Evolutionary conservation across 148 eudicot species (phyloP).

Genomic region (Suaeda aralocaspica): DNA sequence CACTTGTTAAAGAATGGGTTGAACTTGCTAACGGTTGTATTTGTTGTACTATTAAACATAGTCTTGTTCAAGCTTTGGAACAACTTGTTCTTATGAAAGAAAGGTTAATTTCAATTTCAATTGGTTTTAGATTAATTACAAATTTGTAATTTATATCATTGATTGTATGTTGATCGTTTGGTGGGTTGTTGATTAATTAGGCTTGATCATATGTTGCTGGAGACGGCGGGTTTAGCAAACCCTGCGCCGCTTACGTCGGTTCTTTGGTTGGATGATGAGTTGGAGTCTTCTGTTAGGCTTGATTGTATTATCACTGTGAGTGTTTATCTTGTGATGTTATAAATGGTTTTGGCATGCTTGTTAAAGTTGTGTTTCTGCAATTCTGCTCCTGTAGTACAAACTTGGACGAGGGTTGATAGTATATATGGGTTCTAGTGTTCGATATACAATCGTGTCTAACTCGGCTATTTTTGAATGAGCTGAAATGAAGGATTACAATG

Average conservation of each 20-base stretch:
- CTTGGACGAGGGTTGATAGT: too few relatives aligned
- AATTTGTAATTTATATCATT: neutral
- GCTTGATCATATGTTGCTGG: conserved; percentile 92
- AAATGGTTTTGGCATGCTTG: too few relatives aligned
- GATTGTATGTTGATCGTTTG: neutral
- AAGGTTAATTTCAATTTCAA: conserved; percentile 48
- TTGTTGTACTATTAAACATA: conserved; percentile 93
- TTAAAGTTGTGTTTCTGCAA: too few relatives aligned
- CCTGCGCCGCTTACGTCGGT: conserved; percentile 98
- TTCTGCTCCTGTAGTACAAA: too few relatives aligned
- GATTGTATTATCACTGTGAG: conserved; percentile 91
- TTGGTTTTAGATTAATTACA: too few relatives aligned
- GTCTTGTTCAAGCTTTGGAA: conserved; percentile 91
- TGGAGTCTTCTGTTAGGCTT: conserved; percentile 82
- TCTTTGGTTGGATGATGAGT: conserved; percentile 97
- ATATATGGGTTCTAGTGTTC: too few relatives aligned
- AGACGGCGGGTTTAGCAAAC: conserved; percentile 96
- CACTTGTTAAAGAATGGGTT: conserved; percentile 91
- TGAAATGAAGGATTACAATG: too few relatives aligned
- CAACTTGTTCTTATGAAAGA: conserved; percentile 84
- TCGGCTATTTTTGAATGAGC: too few relatives aligned
- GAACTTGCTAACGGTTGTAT: conserved; percentile 93
- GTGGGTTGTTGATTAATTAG: conserved; percentile 38
- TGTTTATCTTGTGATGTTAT: conserved; percentile 13
- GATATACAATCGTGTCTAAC: too few relatives aligned